phyloP scores from a whole-genome alignment of 2,329 filamentous ascomycete genomes.

The Calonectria naviculata region DNA sequence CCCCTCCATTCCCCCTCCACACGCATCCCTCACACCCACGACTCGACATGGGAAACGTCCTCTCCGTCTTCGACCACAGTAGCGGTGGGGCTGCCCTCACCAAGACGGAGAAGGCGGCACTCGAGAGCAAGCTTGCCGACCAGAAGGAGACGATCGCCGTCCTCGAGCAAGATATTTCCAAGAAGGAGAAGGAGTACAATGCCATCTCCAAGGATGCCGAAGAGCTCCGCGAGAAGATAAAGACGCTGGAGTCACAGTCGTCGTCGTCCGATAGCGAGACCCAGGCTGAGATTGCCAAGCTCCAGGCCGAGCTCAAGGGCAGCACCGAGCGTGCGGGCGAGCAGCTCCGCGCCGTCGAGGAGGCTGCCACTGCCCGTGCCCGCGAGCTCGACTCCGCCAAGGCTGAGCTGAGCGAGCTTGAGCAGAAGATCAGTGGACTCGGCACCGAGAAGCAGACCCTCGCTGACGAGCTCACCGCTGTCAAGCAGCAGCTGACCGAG shows the following conservation, averaged over 20 bases:
- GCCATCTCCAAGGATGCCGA: slow-evolving; percentile 49
- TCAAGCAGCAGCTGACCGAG: slow-evolving; percentile 48
- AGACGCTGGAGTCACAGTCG: slow-evolving; percentile 46
- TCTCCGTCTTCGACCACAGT: slow-evolving; percentile 49
- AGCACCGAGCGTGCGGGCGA: slow-evolving; percentile 35
- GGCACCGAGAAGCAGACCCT: slow-evolving; percentile 44
- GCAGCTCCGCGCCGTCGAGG: slow-evolving; percentile 41
- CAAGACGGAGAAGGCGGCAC: slow-evolving; percentile 39
- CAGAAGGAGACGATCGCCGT: slow-evolving; percentile 49
- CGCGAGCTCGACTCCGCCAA: slow-evolving; percentile 39
- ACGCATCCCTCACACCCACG: not conserved
- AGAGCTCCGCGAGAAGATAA: slow-evolving; percentile 51
- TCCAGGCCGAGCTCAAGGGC: slow-evolving; percentile 48
- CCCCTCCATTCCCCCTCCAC: not conserved
- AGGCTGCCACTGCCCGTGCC: slow-evolving; percentile 30
- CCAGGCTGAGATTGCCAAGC: slow-evolving; percentile 46
- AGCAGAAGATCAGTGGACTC: slow-evolving; percentile 40
- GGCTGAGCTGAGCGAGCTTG: slow-evolving; percentile 33
- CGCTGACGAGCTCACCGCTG: slow-evolving; percentile 45
- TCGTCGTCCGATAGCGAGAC: slow-evolving; percentile 45
- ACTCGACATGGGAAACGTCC: slow-evolving; percentile 52
- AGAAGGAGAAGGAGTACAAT: slow-evolving; percentile 52
- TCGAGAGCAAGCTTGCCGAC: slow-evolving; percentile 53
- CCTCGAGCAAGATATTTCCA: slow-evolving; percentile 46
- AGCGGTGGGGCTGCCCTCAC: slow-evolving; percentile 47